Base-by-base conservation (phyloP, 257 asterid species). In the Voacanga thouarsii region DNA sequence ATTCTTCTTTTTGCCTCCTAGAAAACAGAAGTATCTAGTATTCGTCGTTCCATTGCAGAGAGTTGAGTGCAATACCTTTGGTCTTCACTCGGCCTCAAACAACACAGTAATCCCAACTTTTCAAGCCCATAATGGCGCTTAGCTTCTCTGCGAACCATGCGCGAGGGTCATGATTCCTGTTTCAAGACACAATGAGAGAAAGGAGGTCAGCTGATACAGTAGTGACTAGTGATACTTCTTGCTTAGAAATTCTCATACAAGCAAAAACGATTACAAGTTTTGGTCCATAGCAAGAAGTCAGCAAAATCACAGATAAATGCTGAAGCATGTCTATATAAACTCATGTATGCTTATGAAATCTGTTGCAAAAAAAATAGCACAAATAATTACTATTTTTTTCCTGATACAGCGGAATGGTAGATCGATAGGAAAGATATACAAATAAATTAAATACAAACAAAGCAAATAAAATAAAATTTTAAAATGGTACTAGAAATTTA, bases 91-190 rank as follows among this genome's bases (percentile, higher is more conserved):
- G 89, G 70, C 81, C 88, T 88, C 97, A 92, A 0, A 92, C 33
- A 59, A 92, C 88, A 70, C 90, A 85, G 81, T 92, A 94, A 79
- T 92, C 98, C 97, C 97, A 94, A 72, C 86, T 82, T 79, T 90
- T 85, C 51, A 79, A 74, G 73, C 93, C 89, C 64, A 92, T 80
- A 53, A 94, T 82, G 12, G 94, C 89, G 71, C 97, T 89, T 70
- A 94, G 87, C 89, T 90, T 86, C 83, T 89, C 94, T 44, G 78
- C 66, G 89, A 82, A 79, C 83, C 83, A 63, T 87, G 93, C 84
- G 90, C 81, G 79, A 89, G 47, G 75, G 75, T 72, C 96, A 92
- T 89, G 56, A 82, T 83, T 66, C 81, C 88, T 85, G 21, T 59
- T 28, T 12, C 28, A 59, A 45, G 28, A 61, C 26, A 74, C 45